phyloP scores from a whole-genome alignment of 495 filamentous ascomycete species.

The Polyplosphaeria fusca region DNA sequence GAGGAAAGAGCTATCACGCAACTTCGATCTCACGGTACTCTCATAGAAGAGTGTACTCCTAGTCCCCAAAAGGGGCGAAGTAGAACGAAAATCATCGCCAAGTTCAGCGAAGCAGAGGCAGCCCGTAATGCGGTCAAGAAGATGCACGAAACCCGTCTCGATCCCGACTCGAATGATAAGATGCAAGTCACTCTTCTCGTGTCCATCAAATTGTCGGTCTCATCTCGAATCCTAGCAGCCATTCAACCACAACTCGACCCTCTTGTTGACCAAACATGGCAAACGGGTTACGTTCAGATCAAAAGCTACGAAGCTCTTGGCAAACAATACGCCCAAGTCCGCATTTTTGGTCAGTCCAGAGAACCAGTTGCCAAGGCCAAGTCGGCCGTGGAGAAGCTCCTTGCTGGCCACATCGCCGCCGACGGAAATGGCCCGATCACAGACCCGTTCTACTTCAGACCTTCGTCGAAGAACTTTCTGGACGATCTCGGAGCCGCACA shows the following conservation, averaged over 20 bases:
- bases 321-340: conserved; percentile 6
- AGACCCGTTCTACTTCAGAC: conserved; percentile 10
- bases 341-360: conserved; percentile 17
- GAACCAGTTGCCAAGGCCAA: conserved; percentile 11
- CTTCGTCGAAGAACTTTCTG: background rate
- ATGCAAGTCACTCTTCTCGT: conserved; percentile 14
- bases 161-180: conserved; percentile 8
- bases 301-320: conserved; percentile 12
- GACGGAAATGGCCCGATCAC: background rate
- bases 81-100: conserved; percentile 15
- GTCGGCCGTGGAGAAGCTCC: conserved; percentile 13
- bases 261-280: conserved; percentile 8
- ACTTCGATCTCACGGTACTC: conserved; percentile 11
- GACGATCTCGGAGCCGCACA: background rate
- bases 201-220: conserved; percentile 23
- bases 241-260: conserved; percentile 7
- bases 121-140: conserved; percentile 16
- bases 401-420: conserved; percentile 19
- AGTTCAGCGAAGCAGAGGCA: conserved; percentile 20
- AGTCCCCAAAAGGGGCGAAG: background rate
- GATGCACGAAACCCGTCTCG: conserved; percentile 10
- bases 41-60: conserved; percentile 9
- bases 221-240: conserved; percentile 5
- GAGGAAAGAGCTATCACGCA: conserved; percentile 2
- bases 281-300: conserved; percentile 1